A percentile compares a stretch with the other conserved stretches of the same genome.
Evolutionary conservation across 2,329 filamentous ascomycete genomes (phyloP).

Genomic region (Colletotrichum euphorbiae): DNA sequence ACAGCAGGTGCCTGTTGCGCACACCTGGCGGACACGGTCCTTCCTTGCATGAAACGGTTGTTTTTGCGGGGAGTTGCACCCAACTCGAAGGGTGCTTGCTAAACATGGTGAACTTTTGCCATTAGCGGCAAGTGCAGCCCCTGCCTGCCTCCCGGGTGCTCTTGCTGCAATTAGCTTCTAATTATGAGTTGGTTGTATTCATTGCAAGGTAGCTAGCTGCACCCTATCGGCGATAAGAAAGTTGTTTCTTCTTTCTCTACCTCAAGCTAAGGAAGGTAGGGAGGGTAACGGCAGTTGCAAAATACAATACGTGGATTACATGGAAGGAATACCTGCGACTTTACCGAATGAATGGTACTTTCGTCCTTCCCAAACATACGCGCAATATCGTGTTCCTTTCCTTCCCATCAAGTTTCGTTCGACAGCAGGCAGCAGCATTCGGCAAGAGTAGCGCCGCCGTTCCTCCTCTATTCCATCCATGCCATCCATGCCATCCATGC

Average conservation of each 20-base stretch:
- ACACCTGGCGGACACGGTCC: not conserved
- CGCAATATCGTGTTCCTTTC: not conserved
- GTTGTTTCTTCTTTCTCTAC: not conserved
- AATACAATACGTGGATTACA: no score
- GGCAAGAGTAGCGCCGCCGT: slow-evolving; percentile 5
- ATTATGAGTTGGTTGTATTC: not conserved
- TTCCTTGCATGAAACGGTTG: not conserved
- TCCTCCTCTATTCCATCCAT: not conserved
- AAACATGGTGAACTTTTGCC: not conserved
- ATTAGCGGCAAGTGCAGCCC: not conserved
- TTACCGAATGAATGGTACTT: not conserved
- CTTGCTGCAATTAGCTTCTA: not conserved
- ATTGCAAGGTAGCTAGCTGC: no score
- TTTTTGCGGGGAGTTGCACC: not conserved
- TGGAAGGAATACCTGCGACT: not conserved
- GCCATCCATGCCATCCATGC: no score
- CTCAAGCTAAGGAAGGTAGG: no score
- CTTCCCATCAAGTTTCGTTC: not conserved
- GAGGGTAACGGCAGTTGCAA: not conserved
- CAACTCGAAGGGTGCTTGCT: not conserved
- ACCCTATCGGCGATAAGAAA: no score
- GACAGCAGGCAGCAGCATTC: slow-evolving; percentile 8
- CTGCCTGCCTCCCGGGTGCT: not conserved
- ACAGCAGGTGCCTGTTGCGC: slow-evolving; percentile 24
- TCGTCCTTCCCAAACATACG: not conserved